Evolutionary conservation across 2,329 filamentous ascomycete genomes (phyloP), one percentile per base, ranked within the genome.

Genomic region (Fusarium sp.): DNA sequence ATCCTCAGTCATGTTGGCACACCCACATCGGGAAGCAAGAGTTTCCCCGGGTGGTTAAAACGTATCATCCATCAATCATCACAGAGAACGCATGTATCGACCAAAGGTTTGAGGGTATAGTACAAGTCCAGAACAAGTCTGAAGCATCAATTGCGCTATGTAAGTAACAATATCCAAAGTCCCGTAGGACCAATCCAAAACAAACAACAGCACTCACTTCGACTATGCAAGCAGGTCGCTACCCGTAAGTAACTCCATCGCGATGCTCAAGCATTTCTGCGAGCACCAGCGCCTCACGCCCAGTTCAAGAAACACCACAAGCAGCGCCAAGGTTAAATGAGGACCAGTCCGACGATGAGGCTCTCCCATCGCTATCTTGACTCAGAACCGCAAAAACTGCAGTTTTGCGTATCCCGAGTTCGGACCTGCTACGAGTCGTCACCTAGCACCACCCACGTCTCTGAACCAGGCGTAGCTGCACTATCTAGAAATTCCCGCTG

Each of bases 391-490:
- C 68, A 58, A 57, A 62, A 68, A 18, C 73, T 75, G 74, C 77
- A 24, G 17, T n/a, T n/a, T 32, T 45, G 78, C 80, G 78, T 78
- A 78, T 77, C 72, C 72, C 68, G 62, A 57, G 74, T 79, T 79
- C 81, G 83, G 83, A 84, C 82, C 79, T 85, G 83, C 79, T 86
- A 83, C 83, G 81, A 85, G 84, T 81, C 85, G 81, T 85, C 84
- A 78, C 81, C 82, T 75, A 86, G 78, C 78, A 86, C 79, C 41
- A 85, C 80, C 84, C 84, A 86, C 69, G 81, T 77, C 47, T 82
- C 83, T 30, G 79, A 76, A 59, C 75, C 75, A 41, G 77, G 73
- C 51, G 76, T 66, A 59, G 77, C 75, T 69, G 77, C 75, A 72
- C 75, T 63, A 51, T 81, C 79, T 56, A 72, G 68, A 55, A 81